Conservation (phyloP, 179 eudicot genomes). For the Patellifolia procumbens region DNA sequence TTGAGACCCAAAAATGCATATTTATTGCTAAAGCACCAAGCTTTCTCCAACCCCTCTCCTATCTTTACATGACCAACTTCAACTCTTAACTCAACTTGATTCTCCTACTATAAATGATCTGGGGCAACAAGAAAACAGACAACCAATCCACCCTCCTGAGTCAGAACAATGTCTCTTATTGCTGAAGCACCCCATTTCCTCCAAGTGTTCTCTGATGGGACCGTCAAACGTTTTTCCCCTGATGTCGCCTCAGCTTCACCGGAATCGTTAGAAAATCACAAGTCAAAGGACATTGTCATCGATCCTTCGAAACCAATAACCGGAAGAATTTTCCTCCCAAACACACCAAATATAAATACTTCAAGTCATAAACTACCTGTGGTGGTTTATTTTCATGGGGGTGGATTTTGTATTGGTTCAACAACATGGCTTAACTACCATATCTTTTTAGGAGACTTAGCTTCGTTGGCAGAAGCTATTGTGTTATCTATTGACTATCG, state of each 20-base stretch:
- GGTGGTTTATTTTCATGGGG: slow-evolving; percentile 75
- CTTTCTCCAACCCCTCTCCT: neutral
- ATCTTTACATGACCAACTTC: slow-evolving; percentile 9
- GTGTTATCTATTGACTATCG: slow-evolving; percentile 70
- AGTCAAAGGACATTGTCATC: slow-evolving; percentile 52
- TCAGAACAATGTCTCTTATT: slow-evolving; percentile 46
- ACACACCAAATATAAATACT: neutral
- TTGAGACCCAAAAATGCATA: neutral
- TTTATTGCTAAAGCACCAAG: neutral
- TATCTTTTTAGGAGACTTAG: slow-evolving; percentile 53
- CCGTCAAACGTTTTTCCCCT: slow-evolving; percentile 54
- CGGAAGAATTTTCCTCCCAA: slow-evolving; percentile 56
- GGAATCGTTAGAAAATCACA: slow-evolving; percentile 34
- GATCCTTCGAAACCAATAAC: slow-evolving; percentile 50
- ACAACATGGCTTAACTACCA: slow-evolving; percentile 76
- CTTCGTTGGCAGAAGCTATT: slow-evolving; percentile 35
- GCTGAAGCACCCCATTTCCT: slow-evolving; percentile 56
- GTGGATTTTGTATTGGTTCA: slow-evolving; percentile 82
- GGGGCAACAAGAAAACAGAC: neutral
- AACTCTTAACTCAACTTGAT: neutral
- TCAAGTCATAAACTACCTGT: slow-evolving; percentile 34
- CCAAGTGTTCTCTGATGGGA: slow-evolving; percentile 62
- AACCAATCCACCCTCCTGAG: neutral
- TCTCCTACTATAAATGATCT: neutral
- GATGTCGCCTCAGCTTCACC: slow-evolving; percentile 33